phyloP scores from a whole-genome alignment of 1,284 basidiomycete species.

The Ustilago loliicola region DNA sequence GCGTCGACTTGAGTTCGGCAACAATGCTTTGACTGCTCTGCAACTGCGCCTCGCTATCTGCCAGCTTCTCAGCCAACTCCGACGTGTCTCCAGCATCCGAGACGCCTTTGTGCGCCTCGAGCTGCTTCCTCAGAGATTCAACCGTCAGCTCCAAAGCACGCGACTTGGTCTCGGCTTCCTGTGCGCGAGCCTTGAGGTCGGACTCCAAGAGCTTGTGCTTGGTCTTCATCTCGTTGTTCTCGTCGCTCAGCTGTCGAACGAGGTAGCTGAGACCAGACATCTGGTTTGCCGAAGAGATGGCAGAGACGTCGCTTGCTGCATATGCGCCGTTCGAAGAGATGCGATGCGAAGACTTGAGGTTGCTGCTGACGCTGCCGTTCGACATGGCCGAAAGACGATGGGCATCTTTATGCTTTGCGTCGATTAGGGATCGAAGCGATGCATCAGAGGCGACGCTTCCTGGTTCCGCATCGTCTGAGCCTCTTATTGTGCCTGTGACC shows the following conservation, averaged over 20 bases:
- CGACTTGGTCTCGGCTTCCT: constrained; percentile 81
- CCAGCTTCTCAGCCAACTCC: constrained; percentile 51
- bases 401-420: constrained; percentile 60
- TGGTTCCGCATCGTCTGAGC: constrained; percentile 3
- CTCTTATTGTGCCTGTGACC: constrained; percentile 45
- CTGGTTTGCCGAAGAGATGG: constrained; percentile 76
- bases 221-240: constrained; percentile 78
- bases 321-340: constrained; percentile 68
- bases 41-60: constrained; percentile 50
- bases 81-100: constrained; percentile 68
- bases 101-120: constrained; percentile 71
- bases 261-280: constrained; percentile 78
- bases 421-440: constrained; percentile 7
- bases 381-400: constrained; percentile 21
- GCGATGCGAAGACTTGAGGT: constrained; percentile 59
- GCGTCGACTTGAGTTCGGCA: constrained; percentile 59
- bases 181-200: constrained; percentile 77
- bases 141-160: constrained; percentile 81
- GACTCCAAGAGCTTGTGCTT: constrained; percentile 79
- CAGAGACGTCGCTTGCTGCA: constrained; percentile 75
- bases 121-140: constrained; percentile 76
- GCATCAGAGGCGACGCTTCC: constrained; percentile 1
- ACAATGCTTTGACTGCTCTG: constrained; percentile 74
- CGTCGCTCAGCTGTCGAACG: constrained; percentile 86
- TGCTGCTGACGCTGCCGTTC: constrained; percentile 28